Conservation (phyloP, 1,284 basidiomycete species). For the Rhodotorula sp. region DNA sequence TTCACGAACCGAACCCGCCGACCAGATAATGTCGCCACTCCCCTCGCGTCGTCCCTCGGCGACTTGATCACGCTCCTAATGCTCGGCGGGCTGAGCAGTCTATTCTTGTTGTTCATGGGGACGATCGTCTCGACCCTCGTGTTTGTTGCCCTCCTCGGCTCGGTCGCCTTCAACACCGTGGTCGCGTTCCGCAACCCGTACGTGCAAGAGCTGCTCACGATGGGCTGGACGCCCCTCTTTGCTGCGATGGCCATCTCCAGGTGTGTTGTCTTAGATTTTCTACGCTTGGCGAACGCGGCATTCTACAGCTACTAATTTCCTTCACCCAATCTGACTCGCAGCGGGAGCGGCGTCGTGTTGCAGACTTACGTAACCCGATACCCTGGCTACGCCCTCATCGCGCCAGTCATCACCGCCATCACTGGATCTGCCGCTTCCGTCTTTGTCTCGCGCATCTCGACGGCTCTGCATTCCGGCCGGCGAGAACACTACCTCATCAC, state of each 20-base stretch:
- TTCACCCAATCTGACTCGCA: slow-evolving; percentile 45
- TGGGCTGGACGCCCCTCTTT: slow-evolving; percentile 88
- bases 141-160: slow-evolving; percentile 62
- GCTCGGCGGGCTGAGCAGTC: slow-evolving; percentile 48
- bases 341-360: slow-evolving; percentile 84
- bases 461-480: slow-evolving; percentile 65
- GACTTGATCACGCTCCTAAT: slow-evolving; percentile 76
- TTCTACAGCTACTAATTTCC: neutral
- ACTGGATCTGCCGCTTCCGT: slow-evolving; percentile 88
- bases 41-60: slow-evolving; percentile 86
- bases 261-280: slow-evolving; percentile 16
- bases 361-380: slow-evolving; percentile 84
- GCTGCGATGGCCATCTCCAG: slow-evolving; percentile 84
- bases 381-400: slow-evolving; percentile 82
- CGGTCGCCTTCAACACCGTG: slow-evolving; percentile 60
- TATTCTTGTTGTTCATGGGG: slow-evolving; percentile 48
- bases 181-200: slow-evolving; percentile 62
- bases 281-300: neutral
- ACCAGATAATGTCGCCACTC: slow-evolving; percentile 90
- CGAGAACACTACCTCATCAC: slow-evolving; percentile 46
- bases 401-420: slow-evolving; percentile 84
- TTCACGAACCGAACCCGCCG: neutral
- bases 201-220: slow-evolving; percentile 68
- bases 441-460: slow-evolving; percentile 86
- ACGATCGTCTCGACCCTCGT: slow-evolving; percentile 55